Evolutionary conservation across 176 grass and related monocot species (phyloP), one percentile per base, ranked within the genome.

Genomic region (Pontederia crassipes): DNA sequence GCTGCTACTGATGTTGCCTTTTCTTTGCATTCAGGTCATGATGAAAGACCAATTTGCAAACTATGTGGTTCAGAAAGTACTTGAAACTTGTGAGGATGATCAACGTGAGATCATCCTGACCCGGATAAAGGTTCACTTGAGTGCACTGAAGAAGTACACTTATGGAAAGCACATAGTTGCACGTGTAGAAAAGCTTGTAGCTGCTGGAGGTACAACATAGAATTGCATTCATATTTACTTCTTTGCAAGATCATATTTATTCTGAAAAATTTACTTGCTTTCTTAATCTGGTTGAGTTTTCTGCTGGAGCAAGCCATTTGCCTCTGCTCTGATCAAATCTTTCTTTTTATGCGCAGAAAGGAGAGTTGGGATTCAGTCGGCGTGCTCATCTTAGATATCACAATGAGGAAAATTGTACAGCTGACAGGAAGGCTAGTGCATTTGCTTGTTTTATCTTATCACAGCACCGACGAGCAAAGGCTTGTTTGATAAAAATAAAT

Each of bases 31-130:
- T 8, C 9, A 61, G 58, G 58, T 29, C 32, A 61, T 61, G 58
- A 61, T 61, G 58, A 61, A 61, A 40, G 58, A 61, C 40, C 58
- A 61, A 29, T 61, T 61, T 61, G 58, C 58, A 35, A 61, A 61
- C 27, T 61, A 61, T 29, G 58, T 61, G 28, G 58, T 61, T 15
- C 58, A 61, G 13, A 61, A 61, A 40, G 58, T 61, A 14, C 27
- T 61, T 10, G 58, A 61, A 14, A 61, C 58, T 14, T 61, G 58
- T 11, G 29, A 61, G 15, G 58, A 61, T 61, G 8, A 40, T 11
- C 58, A 61, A 14, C 28, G 58, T 35, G 58, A 61, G 58, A 26
- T 61, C 12, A 61, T 61, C 58, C 26, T 61, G 17, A 61, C 58
- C 13, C 29, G 58, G 27, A 61, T 61, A 61, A 61, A 61, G 58